Percentiles rank a stretch among this genome's conserved stretches.
Conservation (phyloP, 176 grass and related monocot genomes). For the Themeda triandra region DNA sequence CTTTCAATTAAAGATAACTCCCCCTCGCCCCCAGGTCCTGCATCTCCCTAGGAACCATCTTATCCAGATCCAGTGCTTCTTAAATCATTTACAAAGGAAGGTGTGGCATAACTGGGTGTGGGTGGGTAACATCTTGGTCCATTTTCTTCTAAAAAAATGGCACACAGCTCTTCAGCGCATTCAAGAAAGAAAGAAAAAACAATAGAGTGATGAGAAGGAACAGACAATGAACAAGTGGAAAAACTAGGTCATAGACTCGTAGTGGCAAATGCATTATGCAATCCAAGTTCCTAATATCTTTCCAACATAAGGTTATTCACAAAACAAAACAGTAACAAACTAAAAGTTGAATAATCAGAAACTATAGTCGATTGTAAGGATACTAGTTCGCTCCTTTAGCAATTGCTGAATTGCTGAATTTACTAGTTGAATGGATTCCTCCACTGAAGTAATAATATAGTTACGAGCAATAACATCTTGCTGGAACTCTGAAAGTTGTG, state of each 20-base stretch:
- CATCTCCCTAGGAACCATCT: not conserved
- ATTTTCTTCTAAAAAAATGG: not conserved
- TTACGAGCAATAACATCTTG: constrained; percentile 73
- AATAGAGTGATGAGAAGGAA: not conserved
- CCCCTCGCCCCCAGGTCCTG: not conserved
- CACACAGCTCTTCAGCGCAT: not conserved
- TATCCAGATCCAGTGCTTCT: not conserved
- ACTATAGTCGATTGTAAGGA: constrained; percentile 24
- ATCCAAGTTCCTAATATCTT: not conserved
- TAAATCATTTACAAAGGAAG: not conserved
- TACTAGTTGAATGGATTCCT: constrained; percentile 78
- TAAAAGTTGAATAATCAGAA: constrained; percentile 23
- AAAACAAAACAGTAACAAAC: constrained; percentile 8
- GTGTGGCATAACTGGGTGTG: not conserved
- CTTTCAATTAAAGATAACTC: not conserved
- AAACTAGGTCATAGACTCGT: not conserved
- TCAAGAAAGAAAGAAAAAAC: not conserved
- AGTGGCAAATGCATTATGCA: not conserved
- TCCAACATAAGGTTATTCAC: constrained; percentile 10
- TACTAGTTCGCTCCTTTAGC: constrained; percentile 67
- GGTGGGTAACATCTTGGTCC: not conserved
- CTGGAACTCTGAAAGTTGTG: constrained; percentile 77
- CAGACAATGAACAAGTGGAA: not conserved
- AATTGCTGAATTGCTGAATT: constrained; percentile 79
- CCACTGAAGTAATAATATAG: constrained; percentile 85